phyloP scores from a whole-genome alignment of 2,329 filamentous ascomycete genomes.

The Chaetomiaceae sp. region DNA sequence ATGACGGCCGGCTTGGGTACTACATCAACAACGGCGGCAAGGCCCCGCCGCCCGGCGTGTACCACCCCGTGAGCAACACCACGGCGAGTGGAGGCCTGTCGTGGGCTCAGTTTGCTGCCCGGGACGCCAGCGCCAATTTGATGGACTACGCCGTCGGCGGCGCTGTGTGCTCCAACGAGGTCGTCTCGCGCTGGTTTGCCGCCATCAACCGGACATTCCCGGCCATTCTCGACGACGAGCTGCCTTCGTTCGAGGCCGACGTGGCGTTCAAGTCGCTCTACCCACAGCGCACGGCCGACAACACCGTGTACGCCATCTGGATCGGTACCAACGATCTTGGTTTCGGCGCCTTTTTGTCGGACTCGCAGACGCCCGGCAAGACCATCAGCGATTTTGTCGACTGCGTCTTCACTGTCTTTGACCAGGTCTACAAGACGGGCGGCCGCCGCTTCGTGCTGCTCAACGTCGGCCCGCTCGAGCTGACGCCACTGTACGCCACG shows the following conservation, averaged over 20 bases:
- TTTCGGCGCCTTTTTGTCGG: conserved; percentile 56
- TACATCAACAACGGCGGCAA: conserved; percentile 52
- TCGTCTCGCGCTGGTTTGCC: conserved; percentile 51
- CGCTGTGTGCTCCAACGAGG: conserved; percentile 64
- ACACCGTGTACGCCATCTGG: conserved; percentile 70
- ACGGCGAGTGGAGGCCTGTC: conserved; percentile 60
- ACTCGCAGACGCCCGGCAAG: conserved; percentile 52
- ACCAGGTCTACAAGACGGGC: conserved; percentile 58
- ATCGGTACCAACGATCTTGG: conserved; percentile 79
- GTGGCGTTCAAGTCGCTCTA: conserved; percentile 37
- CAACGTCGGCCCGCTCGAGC: conserved; percentile 61
- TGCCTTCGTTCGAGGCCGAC: conserved; percentile 52
- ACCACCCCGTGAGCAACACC: conserved; percentile 39
- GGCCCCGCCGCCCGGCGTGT: conserved; percentile 55
- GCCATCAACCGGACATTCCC: conserved; percentile 52
- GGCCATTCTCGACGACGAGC: conserved; percentile 54
- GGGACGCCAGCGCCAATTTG: conserved; percentile 49
- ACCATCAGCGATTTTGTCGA: conserved; percentile 60
- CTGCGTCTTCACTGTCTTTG: conserved; percentile 60
- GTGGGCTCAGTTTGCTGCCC: conserved; percentile 63
- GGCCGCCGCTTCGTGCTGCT: conserved; percentile 66
- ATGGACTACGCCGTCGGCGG: conserved; percentile 69
- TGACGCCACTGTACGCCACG: conserved; percentile 59
- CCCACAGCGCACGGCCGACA: conserved; percentile 40
- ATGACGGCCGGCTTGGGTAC: conserved; percentile 61